phyloP scores from a whole-genome alignment of 257 asterid genomes.

The Verbena officinalis region DNA sequence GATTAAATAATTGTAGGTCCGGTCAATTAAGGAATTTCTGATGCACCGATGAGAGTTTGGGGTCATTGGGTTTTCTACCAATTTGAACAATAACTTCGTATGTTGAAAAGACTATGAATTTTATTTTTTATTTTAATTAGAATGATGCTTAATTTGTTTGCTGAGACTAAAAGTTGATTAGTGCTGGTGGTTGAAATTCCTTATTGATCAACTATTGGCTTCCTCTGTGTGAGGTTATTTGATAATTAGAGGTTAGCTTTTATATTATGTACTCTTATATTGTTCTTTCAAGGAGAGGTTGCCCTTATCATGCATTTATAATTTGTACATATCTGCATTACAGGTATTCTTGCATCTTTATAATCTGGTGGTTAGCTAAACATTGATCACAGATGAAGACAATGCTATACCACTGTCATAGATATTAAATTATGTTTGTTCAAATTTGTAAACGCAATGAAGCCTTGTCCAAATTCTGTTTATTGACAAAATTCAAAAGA shows the following conservation, averaged over 20 bases:
- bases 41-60: conserved; percentile 6
- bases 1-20: not conserved
- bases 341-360: not conserved
- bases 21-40: not conserved
- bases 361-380: conserved; percentile 11
- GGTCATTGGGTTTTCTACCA: conserved; percentile 3
- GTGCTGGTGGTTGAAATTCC: conserved; percentile 13
- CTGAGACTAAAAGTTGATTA: conserved; percentile 15
- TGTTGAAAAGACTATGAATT: conserved; percentile 15
- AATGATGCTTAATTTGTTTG: conserved; percentile 7
- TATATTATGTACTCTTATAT: not conserved
- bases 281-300: conserved; percentile 8
- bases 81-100: conserved; percentile 1
- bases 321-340: not conserved
- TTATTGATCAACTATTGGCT: conserved; percentile 7
- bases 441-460: conserved; percentile 11
- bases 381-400: conserved; percentile 14
- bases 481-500: not conserved
- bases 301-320: conserved; percentile 10
- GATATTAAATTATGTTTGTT: conserved; percentile 1
- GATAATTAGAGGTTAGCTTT: not conserved
- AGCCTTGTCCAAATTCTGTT: not conserved
- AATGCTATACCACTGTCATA: not conserved
- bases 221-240: conserved; percentile 7
- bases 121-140: not conserved